Percentiles rank a stretch among this genome's conserved stretches.
Evolutionary conservation across 805 yeast species (phyloP).

Genomic region (Zygotorulaspora danielsina): DNA sequence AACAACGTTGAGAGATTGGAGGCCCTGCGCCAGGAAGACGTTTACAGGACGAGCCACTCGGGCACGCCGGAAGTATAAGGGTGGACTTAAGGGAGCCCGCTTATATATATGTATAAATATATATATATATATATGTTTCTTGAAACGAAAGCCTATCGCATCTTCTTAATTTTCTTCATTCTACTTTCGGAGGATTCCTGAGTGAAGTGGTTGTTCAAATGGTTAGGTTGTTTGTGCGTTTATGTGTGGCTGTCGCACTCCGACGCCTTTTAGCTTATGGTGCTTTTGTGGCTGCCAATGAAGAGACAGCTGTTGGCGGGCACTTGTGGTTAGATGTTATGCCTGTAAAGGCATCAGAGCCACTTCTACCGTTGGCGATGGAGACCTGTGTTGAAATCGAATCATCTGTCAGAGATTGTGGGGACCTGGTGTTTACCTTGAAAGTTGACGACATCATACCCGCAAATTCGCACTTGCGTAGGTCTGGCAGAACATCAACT

Average conservation of each 20-base stretch:
- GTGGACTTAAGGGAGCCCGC: too few relatives aligned
- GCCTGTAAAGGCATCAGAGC: not conserved
- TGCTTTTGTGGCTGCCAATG: not conserved
- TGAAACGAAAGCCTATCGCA: too few relatives aligned
- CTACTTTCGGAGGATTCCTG: too few relatives aligned
- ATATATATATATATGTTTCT: too few relatives aligned
- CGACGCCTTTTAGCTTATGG: not conserved
- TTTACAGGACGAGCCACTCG: constrained; percentile 36
- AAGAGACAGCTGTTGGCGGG: not conserved
- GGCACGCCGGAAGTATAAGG: constrained; percentile 7
- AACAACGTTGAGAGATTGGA: constrained; percentile 48
- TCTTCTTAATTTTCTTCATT: too few relatives aligned
- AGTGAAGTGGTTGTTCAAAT: too few relatives aligned
- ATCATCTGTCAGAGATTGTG: constrained; percentile 6
- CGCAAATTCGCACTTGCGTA: constrained; percentile 12
- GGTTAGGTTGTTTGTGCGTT: too few relatives aligned
- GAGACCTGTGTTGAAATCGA: constrained; percentile 10
- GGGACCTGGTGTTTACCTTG: constrained; percentile 14
- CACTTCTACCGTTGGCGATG: not conserved
- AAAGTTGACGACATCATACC: constrained; percentile 18
- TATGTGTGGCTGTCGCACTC: too few relatives aligned
- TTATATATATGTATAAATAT: too few relatives aligned
- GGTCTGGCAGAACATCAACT: constrained; percentile 29
- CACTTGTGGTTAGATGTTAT: not conserved
- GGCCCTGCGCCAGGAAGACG: constrained; percentile 45